Evolutionary conservation across 805 yeast species (phyloP), one percentile per base, ranked within the genome.

Genomic region (Saccharomycopsis olivae): DNA sequence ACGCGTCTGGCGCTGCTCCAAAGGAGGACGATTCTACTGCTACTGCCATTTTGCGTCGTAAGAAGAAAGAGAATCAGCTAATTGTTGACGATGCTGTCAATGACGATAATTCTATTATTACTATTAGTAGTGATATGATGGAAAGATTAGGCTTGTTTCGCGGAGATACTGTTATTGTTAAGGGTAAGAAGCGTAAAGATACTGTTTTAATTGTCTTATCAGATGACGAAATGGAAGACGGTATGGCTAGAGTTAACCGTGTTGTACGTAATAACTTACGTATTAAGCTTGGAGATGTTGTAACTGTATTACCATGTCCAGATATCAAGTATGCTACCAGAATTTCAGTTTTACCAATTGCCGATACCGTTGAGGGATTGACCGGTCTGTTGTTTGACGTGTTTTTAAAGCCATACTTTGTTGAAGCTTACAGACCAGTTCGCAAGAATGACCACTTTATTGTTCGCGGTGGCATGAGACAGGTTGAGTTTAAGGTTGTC

Each of bases 381-480:
- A 92, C 96, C 13, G 98, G 98, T 48, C 86, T 95, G 8, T 68
- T 92, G 51, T 92, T 92, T 53, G 99, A 92, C 56, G 95, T 88
- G 18, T 92, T 81, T 67, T 73, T 92, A 60, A 92, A 92, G 66
- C 98, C 98, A 30, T 92, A 92, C 67, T 92, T 92, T 59, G 96
- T 92, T 33, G 99, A 92, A 65, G 96, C 98, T 42, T 92, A 92
- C 65, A 80, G 98, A 65, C 98, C 98, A 3, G 96, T 92, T 29
- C 82, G 96, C 64, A 89, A 88, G 60, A 96, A 96, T 49, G 98
- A 92, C 58, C 83, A 84, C 53, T 92, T 92, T 64, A 77, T 89
- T 35, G 97, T 86, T 19, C 78, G 98, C 61, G 98, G 98, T 56
- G 96, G 96, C 59, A 92, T 92, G 98, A 79, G 98, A 65, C 97